phyloP scores from a whole-genome alignment of 495 filamentous ascomycete species.

The Margaritispora aquatica region DNA sequence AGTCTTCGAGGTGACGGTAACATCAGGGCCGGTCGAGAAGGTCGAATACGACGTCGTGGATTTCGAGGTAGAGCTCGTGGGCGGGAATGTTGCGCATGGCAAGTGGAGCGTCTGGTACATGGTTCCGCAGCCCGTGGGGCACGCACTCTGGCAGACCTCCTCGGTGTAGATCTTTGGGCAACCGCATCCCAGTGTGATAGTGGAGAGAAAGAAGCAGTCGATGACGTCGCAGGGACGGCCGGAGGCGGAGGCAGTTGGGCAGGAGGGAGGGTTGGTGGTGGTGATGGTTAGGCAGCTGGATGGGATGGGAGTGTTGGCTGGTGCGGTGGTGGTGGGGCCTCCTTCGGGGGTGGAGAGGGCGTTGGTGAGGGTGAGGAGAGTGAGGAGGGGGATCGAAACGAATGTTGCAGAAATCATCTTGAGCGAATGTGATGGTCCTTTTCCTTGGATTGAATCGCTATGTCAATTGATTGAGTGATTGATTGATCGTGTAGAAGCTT shows the following conservation, averaged over 20 bases:
- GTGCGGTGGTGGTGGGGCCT: too few relatives aligned
- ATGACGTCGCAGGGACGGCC: too few relatives aligned
- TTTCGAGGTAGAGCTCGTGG: background rate
- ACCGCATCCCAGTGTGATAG: slow-evolving; percentile 8
- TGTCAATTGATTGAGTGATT: background rate
- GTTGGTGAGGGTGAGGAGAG: background rate
- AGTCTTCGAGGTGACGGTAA: background rate
- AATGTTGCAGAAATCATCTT: background rate
- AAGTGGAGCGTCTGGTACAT: background rate
- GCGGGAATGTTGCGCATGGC: slow-evolving; percentile 2
- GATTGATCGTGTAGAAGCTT: too few relatives aligned
- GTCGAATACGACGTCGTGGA: background rate
- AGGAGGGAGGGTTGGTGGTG: background rate
- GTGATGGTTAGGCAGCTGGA: too few relatives aligned
- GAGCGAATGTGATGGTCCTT: too few relatives aligned
- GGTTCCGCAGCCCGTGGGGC: background rate
- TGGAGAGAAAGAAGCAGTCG: background rate
- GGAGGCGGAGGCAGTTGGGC: background rate
- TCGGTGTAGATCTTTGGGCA: background rate
- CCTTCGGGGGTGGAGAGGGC: too few relatives aligned
- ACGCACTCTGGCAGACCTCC: background rate
- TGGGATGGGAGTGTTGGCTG: too few relatives aligned
- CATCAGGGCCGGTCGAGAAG: background rate
- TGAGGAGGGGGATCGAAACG: background rate
- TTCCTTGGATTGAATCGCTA: too few relatives aligned